Conservation (phyloP, 2,329 filamentous ascomycete species). For the Sporothrix mexicana region DNA sequence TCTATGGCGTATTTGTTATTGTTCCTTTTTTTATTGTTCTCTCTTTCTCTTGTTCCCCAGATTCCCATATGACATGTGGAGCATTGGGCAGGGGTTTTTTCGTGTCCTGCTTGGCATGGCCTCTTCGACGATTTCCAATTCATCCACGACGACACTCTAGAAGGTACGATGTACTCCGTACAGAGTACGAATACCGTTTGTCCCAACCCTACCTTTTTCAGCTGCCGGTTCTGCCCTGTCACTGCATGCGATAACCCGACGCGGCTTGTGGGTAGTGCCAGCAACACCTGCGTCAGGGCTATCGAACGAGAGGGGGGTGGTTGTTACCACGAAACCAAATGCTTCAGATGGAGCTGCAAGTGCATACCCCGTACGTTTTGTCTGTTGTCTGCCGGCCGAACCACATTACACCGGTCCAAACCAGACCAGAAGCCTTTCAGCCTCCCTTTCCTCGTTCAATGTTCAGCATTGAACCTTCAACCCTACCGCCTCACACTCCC, state of each 20-base stretch:
- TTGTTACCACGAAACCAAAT: background rate
- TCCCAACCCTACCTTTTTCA: background rate
- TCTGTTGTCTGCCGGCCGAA: background rate
- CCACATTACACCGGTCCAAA: background rate
- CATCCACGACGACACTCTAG: background rate
- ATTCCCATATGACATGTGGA: constrained; percentile 10
- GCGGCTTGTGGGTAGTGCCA: background rate
- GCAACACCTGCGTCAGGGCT: too few relatives aligned
- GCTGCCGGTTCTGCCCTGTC: background rate
- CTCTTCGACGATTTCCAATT: background rate
- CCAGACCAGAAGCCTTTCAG: background rate
- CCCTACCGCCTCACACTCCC: constrained; percentile 1
- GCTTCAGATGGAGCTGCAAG: background rate
- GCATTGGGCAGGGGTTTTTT: background rate
- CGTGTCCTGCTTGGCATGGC: too few relatives aligned
- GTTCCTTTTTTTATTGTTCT: constrained; percentile 3
- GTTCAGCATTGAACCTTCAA: background rate
- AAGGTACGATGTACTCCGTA: too few relatives aligned
- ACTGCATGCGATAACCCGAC: constrained; percentile 6
- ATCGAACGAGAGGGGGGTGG: too few relatives aligned
- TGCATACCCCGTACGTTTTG: background rate
- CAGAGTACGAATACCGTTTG: background rate
- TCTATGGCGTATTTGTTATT: background rate
- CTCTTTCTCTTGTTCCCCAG: background rate
- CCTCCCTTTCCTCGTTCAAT: background rate